phyloP scores from a whole-genome alignment of 1,284 basidiomycete species.

The Stygiomarasmius scandens region DNA sequence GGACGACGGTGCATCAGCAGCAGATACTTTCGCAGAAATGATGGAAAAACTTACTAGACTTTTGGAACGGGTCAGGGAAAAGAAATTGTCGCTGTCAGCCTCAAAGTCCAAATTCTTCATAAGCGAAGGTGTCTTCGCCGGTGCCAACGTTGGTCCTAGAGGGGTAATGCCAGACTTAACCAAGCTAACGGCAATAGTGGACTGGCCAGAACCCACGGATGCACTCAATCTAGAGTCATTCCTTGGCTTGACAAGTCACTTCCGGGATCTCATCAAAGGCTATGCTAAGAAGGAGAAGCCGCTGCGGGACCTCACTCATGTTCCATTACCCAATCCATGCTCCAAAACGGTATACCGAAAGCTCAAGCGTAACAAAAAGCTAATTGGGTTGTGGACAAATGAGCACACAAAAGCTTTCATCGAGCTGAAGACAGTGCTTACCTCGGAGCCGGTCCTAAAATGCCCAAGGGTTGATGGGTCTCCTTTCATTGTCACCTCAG shows the following conservation, averaged over 20 bases:
- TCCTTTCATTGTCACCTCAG: constrained; percentile 18
- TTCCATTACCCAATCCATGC: background rate
- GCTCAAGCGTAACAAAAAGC: background rate
- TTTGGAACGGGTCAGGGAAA: constrained; percentile 22
- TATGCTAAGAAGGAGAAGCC: background rate
- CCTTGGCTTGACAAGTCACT: constrained; percentile 3
- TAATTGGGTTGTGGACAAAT: constrained; percentile 6
- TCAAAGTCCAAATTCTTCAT: constrained; percentile 34
- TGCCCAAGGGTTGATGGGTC: constrained; percentile 17
- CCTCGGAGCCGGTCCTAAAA: constrained; percentile 17
- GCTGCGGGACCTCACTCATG: background rate
- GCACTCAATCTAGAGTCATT: background rate
- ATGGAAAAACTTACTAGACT: constrained; percentile 24
- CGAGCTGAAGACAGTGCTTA: constrained; percentile 17
- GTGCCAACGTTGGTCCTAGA: constrained; percentile 26
- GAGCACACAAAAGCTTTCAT: constrained; percentile 19
- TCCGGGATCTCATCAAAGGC: constrained; percentile 2
- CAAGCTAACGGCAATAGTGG: constrained; percentile 35
- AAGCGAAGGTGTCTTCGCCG: constrained; percentile 33
- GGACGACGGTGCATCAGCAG: constrained; percentile 33
- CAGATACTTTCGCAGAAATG: constrained; percentile 27
- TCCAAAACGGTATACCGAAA: background rate
- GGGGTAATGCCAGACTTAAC: constrained; percentile 33
- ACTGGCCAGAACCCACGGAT: constrained; percentile 36
- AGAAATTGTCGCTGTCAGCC: constrained; percentile 32